phyloP scores from a whole-genome alignment of 2,329 filamentous ascomycete genomes.

The Hymenoscyphus linearis region DNA sequence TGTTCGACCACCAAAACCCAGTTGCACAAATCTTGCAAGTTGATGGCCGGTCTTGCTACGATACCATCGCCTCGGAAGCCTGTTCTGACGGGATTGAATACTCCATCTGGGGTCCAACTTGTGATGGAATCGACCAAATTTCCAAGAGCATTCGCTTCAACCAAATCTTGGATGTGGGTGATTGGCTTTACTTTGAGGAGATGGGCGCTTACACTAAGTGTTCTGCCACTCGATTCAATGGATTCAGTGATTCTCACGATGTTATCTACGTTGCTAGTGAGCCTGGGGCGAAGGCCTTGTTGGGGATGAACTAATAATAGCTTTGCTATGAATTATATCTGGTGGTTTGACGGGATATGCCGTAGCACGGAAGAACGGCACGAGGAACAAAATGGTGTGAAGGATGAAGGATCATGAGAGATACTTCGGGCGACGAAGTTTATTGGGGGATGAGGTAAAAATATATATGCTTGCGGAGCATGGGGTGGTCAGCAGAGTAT shows the following conservation, averaged over 20 bases:
- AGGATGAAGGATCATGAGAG: not conserved
- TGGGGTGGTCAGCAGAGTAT: not conserved
- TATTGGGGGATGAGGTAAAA: not conserved
- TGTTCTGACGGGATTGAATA: constrained; percentile 64
- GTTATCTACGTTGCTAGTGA: constrained; percentile 95
- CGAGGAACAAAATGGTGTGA: not conserved
- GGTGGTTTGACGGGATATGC: not conserved
- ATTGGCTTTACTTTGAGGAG: constrained; percentile 98
- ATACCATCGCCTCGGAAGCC: constrained; percentile 46
- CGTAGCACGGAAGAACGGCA: not conserved
- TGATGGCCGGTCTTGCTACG: constrained; percentile 52
- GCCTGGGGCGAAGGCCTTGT: constrained; percentile 71
- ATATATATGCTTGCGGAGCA: not conserved
- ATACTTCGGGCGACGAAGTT: not conserved
- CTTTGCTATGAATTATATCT: not conserved
- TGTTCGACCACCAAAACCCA: constrained; percentile 96
- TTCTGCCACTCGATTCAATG: constrained; percentile 96
- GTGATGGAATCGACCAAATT: constrained; percentile 96
- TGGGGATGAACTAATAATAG: constrained; percentile 35
- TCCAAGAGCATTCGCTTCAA: constrained; percentile 72
- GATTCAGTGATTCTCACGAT: constrained; percentile 87
- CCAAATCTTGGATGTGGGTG: constrained; percentile 78
- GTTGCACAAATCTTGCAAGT: constrained; percentile 73
- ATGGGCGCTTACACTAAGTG: constrained; percentile 99
- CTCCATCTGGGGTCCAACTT: constrained; percentile 97